These are phyloP conservation scores for Ophiostoma triangulosporum DNA, from an alignment of 2,329 filamentous ascomycete genomes.

Conservation along the genomic window DNA sequence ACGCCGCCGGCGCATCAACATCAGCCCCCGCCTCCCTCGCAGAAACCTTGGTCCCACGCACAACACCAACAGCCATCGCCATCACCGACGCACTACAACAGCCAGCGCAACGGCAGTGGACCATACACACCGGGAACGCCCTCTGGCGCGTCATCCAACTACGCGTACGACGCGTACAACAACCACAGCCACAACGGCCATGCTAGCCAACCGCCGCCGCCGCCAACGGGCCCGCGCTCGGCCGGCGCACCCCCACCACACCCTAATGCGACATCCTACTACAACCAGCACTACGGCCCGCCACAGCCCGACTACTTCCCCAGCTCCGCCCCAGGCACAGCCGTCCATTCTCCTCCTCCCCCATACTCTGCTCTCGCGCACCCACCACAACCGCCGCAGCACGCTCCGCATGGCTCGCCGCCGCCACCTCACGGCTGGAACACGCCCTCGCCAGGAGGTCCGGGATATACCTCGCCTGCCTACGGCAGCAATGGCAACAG, in stretches of 20 bases:
- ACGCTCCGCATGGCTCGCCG: not conserved
- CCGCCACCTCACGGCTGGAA: not conserved
- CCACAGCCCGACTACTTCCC: slow-evolving; percentile 9
- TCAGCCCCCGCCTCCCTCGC: slow-evolving; percentile 11
- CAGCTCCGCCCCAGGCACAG: slow-evolving; percentile 13
- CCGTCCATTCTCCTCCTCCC: slow-evolving; percentile 15
- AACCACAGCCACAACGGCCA: not conserved
- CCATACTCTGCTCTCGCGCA: slow-evolving; percentile 12
- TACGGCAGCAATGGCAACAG: not conserved
- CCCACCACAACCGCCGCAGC: slow-evolving; percentile 5
- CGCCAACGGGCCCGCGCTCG: not conserved
- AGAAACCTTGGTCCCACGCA: slow-evolving; percentile 1
- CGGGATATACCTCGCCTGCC: not conserved
- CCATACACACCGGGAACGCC: slow-evolving; percentile 9
- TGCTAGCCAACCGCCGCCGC: not conserved
- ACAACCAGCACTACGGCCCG: slow-evolving; percentile 10
- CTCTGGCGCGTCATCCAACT: not conserved
- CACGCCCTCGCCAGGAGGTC: not conserved
- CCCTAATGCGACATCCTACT: slow-evolving; percentile 4
- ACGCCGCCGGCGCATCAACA: slow-evolving; percentile 16
- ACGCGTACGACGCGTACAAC: not conserved
- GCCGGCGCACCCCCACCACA: not conserved
- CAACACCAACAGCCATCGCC: slow-evolving; percentile 10
- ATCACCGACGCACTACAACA: slow-evolving; percentile 10
- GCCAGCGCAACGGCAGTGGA: slow-evolving; percentile 10